Base-by-base conservation (phyloP, 148 eudicot species). In the Fagopyrum esculentum region DNA sequence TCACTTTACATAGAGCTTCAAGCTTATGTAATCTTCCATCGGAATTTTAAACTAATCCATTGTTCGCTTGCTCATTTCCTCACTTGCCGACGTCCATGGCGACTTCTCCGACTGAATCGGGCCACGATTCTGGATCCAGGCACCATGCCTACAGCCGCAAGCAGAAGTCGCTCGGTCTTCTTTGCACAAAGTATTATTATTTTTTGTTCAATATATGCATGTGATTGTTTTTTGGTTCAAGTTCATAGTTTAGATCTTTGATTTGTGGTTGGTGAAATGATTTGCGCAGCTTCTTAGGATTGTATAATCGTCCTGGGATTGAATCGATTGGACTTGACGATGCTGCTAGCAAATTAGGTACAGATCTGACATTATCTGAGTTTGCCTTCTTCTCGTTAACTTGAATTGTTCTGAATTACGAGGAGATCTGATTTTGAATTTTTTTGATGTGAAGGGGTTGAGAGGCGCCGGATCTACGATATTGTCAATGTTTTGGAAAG, bases 391-490 rank as follows among this genome's bases (percentile, higher is more conserved):
- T 66, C 47, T 47, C 22, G 29, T 19, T 49, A 47, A 52, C 6
- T 77, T 3, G 10, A 12, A 61, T 75, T 75, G 45, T 3, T 9
- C 13, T 47, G 7, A 35, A 6, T 15, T 54, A 1, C n/a, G 17
- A 1, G 47, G 49, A n/a, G 47, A 29, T 72, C 69, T 71, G 8
- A 61, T 52, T 47, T 71, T 43, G 26, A 49, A 51, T 9, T 9
- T 50, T 69, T 15, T 48, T 61, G 49, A 44, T 49, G 19, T 84
- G 81, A 70, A 95, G 99, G 94, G 47, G 99, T 95, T 74, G 99
- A 95, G 86, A 87, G 97, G 82, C 85, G 99, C 70, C 88, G 99
- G 91, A 95, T 95, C 89, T 95, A 95, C 77, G 99, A 95, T 63
- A 95, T 95, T 6, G 99, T 95, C 54, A 95, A 95, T 78, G 99